phyloP scores from a whole-genome alignment of 495 filamentous ascomycete species.

The Podospora pseudopauciseta region DNA sequence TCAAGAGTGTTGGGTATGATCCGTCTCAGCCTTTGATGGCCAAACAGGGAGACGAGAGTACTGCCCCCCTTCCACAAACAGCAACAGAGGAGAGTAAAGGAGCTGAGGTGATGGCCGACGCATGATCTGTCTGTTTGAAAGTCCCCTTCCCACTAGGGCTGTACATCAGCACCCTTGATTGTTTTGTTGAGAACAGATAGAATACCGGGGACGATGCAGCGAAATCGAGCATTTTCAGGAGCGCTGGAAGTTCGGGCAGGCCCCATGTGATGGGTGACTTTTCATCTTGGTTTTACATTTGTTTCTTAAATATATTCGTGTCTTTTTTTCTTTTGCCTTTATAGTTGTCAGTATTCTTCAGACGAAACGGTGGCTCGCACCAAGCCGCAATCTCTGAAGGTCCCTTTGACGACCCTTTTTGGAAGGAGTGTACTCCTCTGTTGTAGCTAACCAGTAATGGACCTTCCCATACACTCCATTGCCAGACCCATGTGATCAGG shows the following conservation, averaged over 20 bases:
- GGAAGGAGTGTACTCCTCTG: neutral
- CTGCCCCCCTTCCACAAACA: neutral
- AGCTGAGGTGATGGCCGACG: neutral
- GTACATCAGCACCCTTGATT: neutral
- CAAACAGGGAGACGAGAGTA: constrained; percentile 24
- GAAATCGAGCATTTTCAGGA: neutral
- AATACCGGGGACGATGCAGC: neutral
- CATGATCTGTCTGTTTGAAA: neutral
- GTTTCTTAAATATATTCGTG: neutral
- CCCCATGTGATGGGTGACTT: neutral
- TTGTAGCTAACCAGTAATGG: neutral
- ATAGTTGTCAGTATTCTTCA: neutral
- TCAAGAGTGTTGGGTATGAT: constrained; percentile 90
- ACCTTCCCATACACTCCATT: neutral
- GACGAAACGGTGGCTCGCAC: too few relatives aligned
- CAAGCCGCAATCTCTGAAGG: too few relatives aligned
- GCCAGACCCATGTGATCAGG: neutral
- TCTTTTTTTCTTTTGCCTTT: neutral
- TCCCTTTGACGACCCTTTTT: neutral
- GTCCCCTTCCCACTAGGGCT: neutral
- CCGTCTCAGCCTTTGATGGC: constrained; percentile 40
- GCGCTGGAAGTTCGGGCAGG: neutral
- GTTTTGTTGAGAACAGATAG: neutral
- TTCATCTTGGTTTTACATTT: neutral
- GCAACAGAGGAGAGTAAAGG: neutral